A percentile compares a stretch with the other conserved stretches of the same genome.
These are phyloP conservation scores for Clonostachys rosea DNA, from an alignment of 2,329 filamentous ascomycete species.

Conservation along the genomic window DNA sequence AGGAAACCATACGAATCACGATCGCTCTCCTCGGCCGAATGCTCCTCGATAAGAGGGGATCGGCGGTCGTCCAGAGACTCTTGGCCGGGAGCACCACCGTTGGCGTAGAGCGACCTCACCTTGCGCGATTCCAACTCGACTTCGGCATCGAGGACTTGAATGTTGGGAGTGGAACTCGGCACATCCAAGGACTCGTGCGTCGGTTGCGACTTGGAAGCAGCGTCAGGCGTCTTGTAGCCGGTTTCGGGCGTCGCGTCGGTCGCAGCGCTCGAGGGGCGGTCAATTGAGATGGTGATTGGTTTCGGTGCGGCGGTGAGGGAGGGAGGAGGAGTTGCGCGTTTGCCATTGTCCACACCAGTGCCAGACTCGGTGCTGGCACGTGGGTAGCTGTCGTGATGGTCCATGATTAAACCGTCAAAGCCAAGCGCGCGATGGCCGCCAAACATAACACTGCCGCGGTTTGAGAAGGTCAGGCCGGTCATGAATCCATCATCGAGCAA, in stretches of 20 bases:
- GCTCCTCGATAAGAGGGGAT: conserved; percentile 40
- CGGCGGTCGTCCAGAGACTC: conserved; percentile 19
- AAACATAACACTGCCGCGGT: conserved; percentile 60
- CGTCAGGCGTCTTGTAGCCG: not conserved
- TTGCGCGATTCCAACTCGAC: conserved; percentile 61
- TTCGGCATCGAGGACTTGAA: conserved; percentile 48
- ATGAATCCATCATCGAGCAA: conserved; percentile 56
- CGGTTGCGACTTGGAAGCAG: not conserved
- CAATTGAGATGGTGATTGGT: not conserved
- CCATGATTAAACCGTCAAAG: conserved; percentile 11
- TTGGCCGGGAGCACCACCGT: conserved; percentile 41
- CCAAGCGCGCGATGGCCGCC: conserved; percentile 33
- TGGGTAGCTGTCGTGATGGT: not conserved
- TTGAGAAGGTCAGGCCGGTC: conserved; percentile 53
- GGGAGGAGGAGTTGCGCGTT: not conserved
- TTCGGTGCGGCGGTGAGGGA: not conserved
- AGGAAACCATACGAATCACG: conserved; percentile 55
- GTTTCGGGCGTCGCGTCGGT: conserved; percentile 1
- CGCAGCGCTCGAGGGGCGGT: not conserved
- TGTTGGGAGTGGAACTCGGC: conserved; percentile 31
- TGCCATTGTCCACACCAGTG: too few species aligned
- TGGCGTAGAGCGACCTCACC: conserved; percentile 62
- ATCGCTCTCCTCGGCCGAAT: conserved; percentile 46
- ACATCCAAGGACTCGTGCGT: conserved; percentile 2
- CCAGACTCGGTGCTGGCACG: too few species aligned